These are phyloP conservation scores for Metarhizium rileyi DNA, from an alignment of 2,329 filamentous ascomycete species.

Conservation along the genomic window DNA sequence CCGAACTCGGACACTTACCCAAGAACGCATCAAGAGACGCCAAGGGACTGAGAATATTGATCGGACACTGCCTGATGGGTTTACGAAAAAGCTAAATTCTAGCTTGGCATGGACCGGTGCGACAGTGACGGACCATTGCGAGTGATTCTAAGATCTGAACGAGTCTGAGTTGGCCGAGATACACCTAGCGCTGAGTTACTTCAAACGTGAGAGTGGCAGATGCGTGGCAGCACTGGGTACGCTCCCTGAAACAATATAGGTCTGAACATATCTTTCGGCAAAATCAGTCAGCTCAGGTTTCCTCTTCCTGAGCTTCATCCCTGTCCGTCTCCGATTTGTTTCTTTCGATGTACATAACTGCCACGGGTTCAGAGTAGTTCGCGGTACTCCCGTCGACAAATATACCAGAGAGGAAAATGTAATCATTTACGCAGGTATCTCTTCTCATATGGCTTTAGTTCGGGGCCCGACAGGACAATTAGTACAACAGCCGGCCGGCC, in stretches of 20 bases:
- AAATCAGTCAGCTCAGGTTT: conserved; percentile 40
- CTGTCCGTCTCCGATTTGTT: conserved; percentile 37
- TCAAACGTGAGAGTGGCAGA: conserved; percentile 18
- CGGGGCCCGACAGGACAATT: conserved; percentile 44
- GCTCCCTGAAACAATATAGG: conserved; percentile 15
- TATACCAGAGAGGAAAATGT: conserved; percentile 47
- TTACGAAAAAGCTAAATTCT: conserved; percentile 37
- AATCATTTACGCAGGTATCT: conserved; percentile 50
- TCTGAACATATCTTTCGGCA: conserved; percentile 23
- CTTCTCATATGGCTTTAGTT: conserved; percentile 44
- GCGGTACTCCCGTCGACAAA: conserved; percentile 43
- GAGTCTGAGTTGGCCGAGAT: conserved; percentile 40
- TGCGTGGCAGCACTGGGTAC: not conserved
- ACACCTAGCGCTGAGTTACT: conserved; percentile 28
- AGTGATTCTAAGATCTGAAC: conserved; percentile 44
- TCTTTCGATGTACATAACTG: conserved; percentile 47
- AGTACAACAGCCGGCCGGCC: conserved; percentile 32
- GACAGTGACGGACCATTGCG: conserved; percentile 33
- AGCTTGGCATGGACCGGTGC: conserved; percentile 49
- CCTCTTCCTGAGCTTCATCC: conserved; percentile 41
- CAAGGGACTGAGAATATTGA: conserved; percentile 29
- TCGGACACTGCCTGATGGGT: conserved; percentile 36
- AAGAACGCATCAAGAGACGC: conserved; percentile 36
- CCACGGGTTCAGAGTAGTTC: conserved; percentile 51
- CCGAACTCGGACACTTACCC: conserved; percentile 45